phyloP scores from a whole-genome alignment of 73 alveolate genomes.

The Loxodes magnus region DNA sequence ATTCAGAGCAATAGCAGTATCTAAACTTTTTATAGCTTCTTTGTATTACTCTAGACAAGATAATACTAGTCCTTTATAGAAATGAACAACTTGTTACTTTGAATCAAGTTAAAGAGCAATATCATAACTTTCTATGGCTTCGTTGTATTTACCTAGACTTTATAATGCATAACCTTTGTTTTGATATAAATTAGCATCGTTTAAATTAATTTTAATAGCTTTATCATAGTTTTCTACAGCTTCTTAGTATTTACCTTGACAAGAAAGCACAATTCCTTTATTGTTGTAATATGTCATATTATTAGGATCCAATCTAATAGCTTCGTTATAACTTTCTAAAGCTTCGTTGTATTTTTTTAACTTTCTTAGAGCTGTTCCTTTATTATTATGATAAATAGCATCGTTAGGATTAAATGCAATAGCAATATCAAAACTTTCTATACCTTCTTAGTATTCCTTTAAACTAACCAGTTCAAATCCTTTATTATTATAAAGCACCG shows the following conservation, averaged over 20 bases:
- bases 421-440: background rate
- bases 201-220: background rate
- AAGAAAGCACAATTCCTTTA: background rate
- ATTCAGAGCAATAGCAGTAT: too few species aligned
- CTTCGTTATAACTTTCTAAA: background rate
- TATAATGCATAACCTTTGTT: too few species aligned
- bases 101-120: conserved; percentile 1
- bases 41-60: background rate
- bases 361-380: background rate
- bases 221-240: background rate
- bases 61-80: background rate
- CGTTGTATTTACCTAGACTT: background rate
- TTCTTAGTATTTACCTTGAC: background rate
- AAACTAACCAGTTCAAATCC: background rate
- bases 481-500: background rate
- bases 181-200: too few species aligned
- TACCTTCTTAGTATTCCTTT: background rate
- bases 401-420: too few species aligned
- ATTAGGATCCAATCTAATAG: background rate
- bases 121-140: conserved; percentile 2
- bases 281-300: too few species aligned
- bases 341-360: background rate
- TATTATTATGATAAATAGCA: too few species aligned
- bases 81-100: background rate
- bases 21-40: conserved; percentile 4